Percentiles rank a stretch among this genome's conserved stretches.
Evolutionary conservation across 192 early-diverging fungal genomes (phyloP).

Genomic region (Rhizoclosmatium globosum): DNA sequence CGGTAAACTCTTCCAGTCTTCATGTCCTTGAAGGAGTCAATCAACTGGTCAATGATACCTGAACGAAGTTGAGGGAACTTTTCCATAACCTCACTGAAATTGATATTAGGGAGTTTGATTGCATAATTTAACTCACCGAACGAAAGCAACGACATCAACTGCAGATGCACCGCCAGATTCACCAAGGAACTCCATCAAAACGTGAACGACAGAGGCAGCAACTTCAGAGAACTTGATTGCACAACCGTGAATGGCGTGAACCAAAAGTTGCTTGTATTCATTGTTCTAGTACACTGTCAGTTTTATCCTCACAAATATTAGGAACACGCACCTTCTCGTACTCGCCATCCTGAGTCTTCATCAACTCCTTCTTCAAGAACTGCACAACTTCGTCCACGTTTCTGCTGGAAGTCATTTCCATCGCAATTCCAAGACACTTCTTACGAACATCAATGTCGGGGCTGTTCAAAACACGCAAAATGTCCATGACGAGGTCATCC

Average conservation of each 20-base stretch:
- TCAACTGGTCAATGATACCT: conserved; percentile 81
- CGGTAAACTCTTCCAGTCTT: conserved; percentile 92
- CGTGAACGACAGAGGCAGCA: conserved; percentile 94
- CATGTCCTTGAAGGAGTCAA: conserved; percentile 87
- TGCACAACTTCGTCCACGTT: conserved; percentile 94
- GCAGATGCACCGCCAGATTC: conserved; percentile 88
- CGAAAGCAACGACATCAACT: conserved; percentile 96
- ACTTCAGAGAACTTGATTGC: conserved; percentile 97
- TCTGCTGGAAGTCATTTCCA: conserved; percentile 89
- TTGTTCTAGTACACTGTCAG: conserved; percentile 61
- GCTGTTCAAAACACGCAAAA: conserved; percentile 81
- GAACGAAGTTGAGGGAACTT: conserved; percentile 90
- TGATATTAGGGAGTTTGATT: not conserved
- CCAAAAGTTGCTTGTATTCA: conserved; percentile 94
- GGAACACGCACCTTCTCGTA: conserved; percentile 75
- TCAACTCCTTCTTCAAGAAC: conserved; percentile 95
- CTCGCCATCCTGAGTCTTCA: conserved; percentile 90
- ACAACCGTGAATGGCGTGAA: conserved; percentile 95
- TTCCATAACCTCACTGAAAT: conserved; percentile 85
- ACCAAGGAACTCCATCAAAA: conserved; percentile 93
- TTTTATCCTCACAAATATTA: not conserved
- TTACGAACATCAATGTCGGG: conserved; percentile 96
- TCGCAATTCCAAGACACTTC: conserved; percentile 84
- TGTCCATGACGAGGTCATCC: conserved; percentile 96
- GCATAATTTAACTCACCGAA: conserved; percentile 60